These are phyloP conservation scores for Candida hispaniensis DNA, from an alignment of 805 yeast species.

Conservation along the genomic window DNA sequence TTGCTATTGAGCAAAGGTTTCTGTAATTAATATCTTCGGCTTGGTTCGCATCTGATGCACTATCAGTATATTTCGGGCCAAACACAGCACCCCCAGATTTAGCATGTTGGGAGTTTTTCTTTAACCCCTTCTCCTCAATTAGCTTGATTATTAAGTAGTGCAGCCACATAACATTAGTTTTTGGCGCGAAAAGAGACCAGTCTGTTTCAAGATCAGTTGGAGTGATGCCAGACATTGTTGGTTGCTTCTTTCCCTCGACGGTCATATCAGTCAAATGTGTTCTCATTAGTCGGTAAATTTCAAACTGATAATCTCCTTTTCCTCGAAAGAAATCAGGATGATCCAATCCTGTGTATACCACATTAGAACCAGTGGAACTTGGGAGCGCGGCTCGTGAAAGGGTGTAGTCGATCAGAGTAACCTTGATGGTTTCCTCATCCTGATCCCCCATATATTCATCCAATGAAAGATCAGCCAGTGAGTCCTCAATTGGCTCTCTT, in stretches of 20 bases:
- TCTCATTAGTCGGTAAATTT: slow-evolving; percentile 50
- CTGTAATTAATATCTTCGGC: slow-evolving; percentile 21
- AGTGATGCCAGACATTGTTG: no score
- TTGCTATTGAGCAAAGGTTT: slow-evolving; percentile 18
- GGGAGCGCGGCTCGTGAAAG: slow-evolving; percentile 37
- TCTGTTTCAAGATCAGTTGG: slow-evolving; percentile 27
- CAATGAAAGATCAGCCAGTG: slow-evolving; percentile 14
- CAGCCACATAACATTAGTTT: slow-evolving; percentile 53
- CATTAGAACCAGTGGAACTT: slow-evolving; percentile 18
- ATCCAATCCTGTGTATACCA: slow-evolving; percentile 45
- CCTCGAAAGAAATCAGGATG: slow-evolving; percentile 54
- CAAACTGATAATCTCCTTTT: slow-evolving; percentile 50
- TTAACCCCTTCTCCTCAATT: slow-evolving; percentile 33
- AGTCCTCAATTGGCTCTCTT: slow-evolving; percentile 12
- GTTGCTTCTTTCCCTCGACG: slow-evolving; percentile 1
- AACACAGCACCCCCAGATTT: slow-evolving; percentile 21
- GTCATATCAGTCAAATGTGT: slow-evolving; percentile 19
- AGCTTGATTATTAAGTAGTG: slow-evolving; percentile 48
- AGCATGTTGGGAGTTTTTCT: slow-evolving; percentile 18
- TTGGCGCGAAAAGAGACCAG: slow-evolving; percentile 39
- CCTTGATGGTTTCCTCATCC: slow-evolving; percentile 26
- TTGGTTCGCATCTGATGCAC: slow-evolving; percentile 17
- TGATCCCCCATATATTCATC: slow-evolving; percentile 16
- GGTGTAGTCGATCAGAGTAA: slow-evolving; percentile 49
- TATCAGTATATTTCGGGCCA: slow-evolving; percentile 20